phyloP scores from a whole-genome alignment of 768 basidiomycete genomes.

The Fibroporia radiculosa region DNA sequence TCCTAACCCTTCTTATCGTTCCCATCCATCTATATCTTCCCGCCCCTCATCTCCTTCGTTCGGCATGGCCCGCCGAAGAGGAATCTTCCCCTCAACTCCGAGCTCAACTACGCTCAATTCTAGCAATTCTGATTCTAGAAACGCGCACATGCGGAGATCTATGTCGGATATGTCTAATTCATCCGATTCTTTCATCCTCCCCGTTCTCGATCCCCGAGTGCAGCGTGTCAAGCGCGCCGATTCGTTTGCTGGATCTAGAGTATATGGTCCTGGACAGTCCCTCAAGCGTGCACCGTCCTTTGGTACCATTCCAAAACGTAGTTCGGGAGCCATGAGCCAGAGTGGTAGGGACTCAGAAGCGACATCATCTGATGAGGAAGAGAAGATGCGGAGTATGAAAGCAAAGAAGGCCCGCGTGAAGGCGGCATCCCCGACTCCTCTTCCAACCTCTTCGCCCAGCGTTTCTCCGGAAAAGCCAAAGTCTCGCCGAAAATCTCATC shows the following conservation, averaged over 20 bases:
- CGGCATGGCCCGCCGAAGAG: slow-evolving; percentile 30
- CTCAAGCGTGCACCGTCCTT: slow-evolving; percentile 57
- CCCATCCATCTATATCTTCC: slow-evolving; percentile 42
- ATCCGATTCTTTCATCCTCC: slow-evolving; percentile 27
- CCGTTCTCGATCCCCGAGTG: slow-evolving; percentile 36
- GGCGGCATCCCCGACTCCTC: slow-evolving; percentile 25
- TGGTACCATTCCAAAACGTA: slow-evolving; percentile 26
- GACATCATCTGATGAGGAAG: slow-evolving; percentile 68
- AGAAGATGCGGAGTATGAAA: slow-evolving; percentile 49
- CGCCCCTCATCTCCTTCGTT: slow-evolving; percentile 28
- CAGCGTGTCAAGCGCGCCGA: slow-evolving; percentile 46
- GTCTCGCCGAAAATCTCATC: slow-evolving; percentile 15
- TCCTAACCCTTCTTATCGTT: slow-evolving; percentile 42
- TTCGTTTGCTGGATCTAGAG: slow-evolving; percentile 30
- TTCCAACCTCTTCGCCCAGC: slow-evolving; percentile 16
- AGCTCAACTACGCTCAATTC: slow-evolving; percentile 59
- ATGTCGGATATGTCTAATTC: slow-evolving; percentile 36
- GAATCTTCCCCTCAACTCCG: slow-evolving; percentile 46
- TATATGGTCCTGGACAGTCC: slow-evolving; percentile 16
- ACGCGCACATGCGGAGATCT: slow-evolving; percentile 17
- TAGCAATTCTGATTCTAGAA: slow-evolving; percentile 22
- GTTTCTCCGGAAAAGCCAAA: slow-evolving; percentile 9
- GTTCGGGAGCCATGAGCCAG: slow-evolving; percentile 21
- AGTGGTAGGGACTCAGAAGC: slow-evolving; percentile 18
- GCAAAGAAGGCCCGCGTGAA: slow-evolving; percentile 55